Conservation (phyloP, 2,329 filamentous ascomycete genomes). For the Ophiostoma ips region DNA sequence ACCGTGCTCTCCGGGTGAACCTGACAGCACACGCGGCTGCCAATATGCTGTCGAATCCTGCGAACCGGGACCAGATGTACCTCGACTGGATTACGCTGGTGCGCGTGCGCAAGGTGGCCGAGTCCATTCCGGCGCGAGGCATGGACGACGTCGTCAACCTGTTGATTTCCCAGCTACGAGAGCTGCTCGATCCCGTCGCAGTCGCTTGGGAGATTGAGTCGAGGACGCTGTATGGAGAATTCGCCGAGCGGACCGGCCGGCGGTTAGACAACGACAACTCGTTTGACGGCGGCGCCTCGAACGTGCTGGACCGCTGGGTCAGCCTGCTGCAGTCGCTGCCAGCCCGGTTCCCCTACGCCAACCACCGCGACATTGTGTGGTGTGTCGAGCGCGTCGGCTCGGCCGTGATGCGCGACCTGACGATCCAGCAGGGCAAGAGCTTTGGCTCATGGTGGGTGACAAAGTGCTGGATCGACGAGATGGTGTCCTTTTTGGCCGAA, state of each 20-base stretch:
- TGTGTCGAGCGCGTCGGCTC: conserved; percentile 65
- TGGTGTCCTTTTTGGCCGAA: conserved; percentile 79
- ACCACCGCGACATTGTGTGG: conserved; percentile 58
- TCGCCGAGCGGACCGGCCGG: conserved; percentile 33
- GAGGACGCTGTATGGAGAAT: conserved; percentile 45
- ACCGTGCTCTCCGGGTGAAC: conserved; percentile 82
- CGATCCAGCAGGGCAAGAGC: conserved; percentile 61
- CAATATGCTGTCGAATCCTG: conserved; percentile 78
- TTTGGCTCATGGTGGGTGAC: conserved; percentile 93
- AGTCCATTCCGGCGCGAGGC: conserved; percentile 45
- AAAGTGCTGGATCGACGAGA: conserved; percentile 91
- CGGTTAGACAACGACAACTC: conserved; percentile 25
- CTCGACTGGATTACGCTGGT: conserved; percentile 68
- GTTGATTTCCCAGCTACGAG: conserved; percentile 52
- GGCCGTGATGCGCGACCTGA: conserved; percentile 67
- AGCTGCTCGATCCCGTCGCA: conserved; percentile 54
- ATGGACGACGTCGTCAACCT: conserved; percentile 55
- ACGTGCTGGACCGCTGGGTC: conserved; percentile 68
- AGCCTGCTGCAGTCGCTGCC: conserved; percentile 57
- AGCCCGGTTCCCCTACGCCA: conserved; percentile 57
- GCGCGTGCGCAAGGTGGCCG: conserved; percentile 46
- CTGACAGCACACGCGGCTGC: conserved; percentile 86
- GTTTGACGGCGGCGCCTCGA: conserved; percentile 35
- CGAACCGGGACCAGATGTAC: conserved; percentile 92
- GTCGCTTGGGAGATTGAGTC: conserved; percentile 52